Evolutionary conservation across 2,329 filamentous ascomycete species (phyloP).

Genomic region (Emericellopsis atlantica): DNA sequence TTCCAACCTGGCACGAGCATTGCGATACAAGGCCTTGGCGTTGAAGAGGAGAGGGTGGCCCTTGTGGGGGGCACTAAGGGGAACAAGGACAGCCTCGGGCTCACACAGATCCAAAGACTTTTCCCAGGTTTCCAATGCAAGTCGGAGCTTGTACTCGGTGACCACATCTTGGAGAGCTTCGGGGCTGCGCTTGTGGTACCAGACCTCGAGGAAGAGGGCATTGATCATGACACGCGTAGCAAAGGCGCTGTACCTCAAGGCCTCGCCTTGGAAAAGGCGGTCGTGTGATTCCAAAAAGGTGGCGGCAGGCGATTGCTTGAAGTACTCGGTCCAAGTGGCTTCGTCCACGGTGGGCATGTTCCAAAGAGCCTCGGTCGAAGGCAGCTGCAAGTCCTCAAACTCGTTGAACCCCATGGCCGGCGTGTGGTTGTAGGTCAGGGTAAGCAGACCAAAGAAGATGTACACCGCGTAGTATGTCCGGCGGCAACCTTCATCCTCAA

Average conservation of each 20-base stretch:
- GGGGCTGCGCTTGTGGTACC: slow-evolving; percentile 98
- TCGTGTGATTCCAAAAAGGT: slow-evolving; percentile 93
- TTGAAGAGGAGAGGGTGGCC: slow-evolving; percentile 97
- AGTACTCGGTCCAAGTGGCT: slow-evolving; percentile 68
- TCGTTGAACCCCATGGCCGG: slow-evolving; percentile 97
- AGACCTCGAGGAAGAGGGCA: slow-evolving; percentile 92
- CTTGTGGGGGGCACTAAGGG: slow-evolving; percentile 87
- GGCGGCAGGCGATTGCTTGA: slow-evolving; percentile 57
- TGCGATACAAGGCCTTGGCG: slow-evolving; percentile 92
- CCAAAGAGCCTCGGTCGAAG: slow-evolving; percentile 90
- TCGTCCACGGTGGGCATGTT: slow-evolving; percentile 73
- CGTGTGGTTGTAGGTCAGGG: slow-evolving; percentile 94
- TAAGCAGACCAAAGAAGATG: slow-evolving; percentile 94
- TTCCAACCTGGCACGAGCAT: slow-evolving; percentile 81
- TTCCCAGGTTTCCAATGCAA: slow-evolving; percentile 98
- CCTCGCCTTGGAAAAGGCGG: slow-evolving; percentile 88
- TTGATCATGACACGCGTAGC: slow-evolving; percentile 98
- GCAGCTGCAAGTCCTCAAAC: slow-evolving; percentile 84
- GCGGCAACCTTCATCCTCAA: slow-evolving; percentile 91
- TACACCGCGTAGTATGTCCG: slow-evolving; percentile 98
- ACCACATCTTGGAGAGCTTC: slow-evolving; percentile 95
- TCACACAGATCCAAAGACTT: slow-evolving; percentile 90
- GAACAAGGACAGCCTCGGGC: slow-evolving; percentile 76
- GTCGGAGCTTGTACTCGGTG: slow-evolving; percentile 91
- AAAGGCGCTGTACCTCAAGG: slow-evolving; percentile 86